Evolutionary conservation across 768 basidiomycete genomes (phyloP), one percentile per base, ranked within the genome.

Genomic region (Strobilomyces echinocephalus): DNA sequence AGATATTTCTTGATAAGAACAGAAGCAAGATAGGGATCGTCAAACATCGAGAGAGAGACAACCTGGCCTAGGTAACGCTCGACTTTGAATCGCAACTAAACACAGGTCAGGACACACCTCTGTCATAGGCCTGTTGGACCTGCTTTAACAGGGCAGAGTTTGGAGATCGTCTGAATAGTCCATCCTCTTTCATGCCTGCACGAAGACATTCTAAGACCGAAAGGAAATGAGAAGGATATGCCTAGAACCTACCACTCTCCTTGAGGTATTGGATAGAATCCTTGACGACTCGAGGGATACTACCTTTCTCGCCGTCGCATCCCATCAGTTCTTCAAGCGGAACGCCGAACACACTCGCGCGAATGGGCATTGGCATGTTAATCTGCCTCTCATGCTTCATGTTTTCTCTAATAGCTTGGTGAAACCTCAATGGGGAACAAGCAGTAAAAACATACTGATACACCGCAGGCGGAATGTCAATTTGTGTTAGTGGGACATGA

Each of bases 1-100:
- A 94, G 71, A 64, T 87, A 92, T 65, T 90, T 91, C 74, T 94
- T 93, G 50, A 94, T 71, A 34, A 94, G 75, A 1, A 93, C 91
- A 9, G 91, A 89, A 4, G 89, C 88, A 1, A 94, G 77, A 67
- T 89, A 79, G 7, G 88, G 85, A 60, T 92, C 90, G 0, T 76
- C 78, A 62, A 88, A 92, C 2, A 76, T 84, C n/a, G 81, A 73
- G 40, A 94, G 70, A 1, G 87, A 88, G 10, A 94, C 85, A 1
- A 91, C 83, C 56, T 91, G 81, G 12, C 88, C 87, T 88, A 51
- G 5, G 46, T 35, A 7, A 46, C 56, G 48, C 20, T 60, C 30
- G 34, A 24, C 28, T 50, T 39, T 50, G 51, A 39, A 53, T 39
- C 54, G 49, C 39, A 54, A 1, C 40, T 3, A 12, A 10, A 45